Evolutionary conservation across 2,329 filamentous ascomycete species (phyloP).

Genomic region (Alternaria arbusti): DNA sequence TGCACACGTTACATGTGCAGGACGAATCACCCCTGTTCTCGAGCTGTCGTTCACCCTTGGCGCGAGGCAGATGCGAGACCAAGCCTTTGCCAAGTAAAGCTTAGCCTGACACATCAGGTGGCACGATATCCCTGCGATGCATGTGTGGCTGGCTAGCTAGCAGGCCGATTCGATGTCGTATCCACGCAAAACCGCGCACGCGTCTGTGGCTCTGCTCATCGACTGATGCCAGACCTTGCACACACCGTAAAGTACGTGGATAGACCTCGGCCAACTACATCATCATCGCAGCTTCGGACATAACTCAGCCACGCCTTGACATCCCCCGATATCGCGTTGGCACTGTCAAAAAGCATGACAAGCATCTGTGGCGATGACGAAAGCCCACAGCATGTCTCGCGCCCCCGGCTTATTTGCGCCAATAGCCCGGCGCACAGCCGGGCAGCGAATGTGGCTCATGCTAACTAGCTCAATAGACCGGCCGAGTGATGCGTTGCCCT

Average conservation of each 20-base stretch:
- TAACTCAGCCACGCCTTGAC: neutral
- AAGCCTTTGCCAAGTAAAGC: conserved; percentile 34
- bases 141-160: neutral
- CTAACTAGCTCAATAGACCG: neutral
- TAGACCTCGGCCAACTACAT: neutral
- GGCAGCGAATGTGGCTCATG: conserved; percentile 5
- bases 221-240: neutral
- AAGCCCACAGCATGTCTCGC: neutral
- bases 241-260: neutral
- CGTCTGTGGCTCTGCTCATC: neutral
- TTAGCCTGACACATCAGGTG: conserved; percentile 11
- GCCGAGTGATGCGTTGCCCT: conserved; percentile 4
- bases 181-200: neutral
- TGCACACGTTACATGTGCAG: neutral
- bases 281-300: neutral
- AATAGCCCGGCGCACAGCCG: conserved; percentile 6
- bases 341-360: neutral
- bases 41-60: neutral
- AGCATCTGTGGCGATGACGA: conserved; percentile 16
- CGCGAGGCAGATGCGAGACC: conserved; percentile 5
- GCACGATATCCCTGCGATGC: neutral
- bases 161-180: neutral
- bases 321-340: neutral
- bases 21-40: neutral
- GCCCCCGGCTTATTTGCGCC: conserved; percentile 11